Percentiles rank a stretch among this genome's conserved stretches.
Conservation (phyloP, 1,139 yeast species). For the Fermentozyma sake region DNA sequence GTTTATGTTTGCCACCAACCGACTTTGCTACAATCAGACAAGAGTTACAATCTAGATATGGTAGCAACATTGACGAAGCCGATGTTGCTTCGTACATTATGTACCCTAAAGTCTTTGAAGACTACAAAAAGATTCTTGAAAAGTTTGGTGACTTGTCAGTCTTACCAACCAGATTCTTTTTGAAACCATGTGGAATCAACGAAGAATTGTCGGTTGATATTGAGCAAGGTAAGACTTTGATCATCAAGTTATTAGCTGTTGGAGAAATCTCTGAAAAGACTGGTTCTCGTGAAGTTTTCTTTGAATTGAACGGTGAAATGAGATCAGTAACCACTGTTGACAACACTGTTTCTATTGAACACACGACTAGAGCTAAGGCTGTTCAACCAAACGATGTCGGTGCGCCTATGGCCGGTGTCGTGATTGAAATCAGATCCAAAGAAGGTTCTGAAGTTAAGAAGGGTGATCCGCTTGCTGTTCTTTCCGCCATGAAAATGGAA, state of each 20-base stretch:
- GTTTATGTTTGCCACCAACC: conserved; percentile 78
- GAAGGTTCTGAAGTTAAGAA: conserved; percentile 85
- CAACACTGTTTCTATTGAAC: conserved; percentile 78
- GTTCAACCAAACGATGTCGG: conserved; percentile 92
- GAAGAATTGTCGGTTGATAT: conserved; percentile 88
- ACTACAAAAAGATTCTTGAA: conserved; percentile 67
- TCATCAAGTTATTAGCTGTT: conserved; percentile 86
- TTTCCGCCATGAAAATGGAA: conserved; percentile 99
- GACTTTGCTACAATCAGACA: conserved; percentile 67
- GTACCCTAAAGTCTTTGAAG: conserved; percentile 97
- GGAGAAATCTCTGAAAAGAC: conserved; percentile 83
- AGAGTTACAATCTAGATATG: conserved; percentile 66
- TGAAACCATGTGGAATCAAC: conserved; percentile 80
- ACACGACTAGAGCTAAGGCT: conserved; percentile 87
- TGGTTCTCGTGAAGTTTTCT: conserved; percentile 94
- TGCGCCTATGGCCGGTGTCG: conserved; percentile 99
- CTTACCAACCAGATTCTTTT: conserved; percentile 85
- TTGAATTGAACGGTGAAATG: conserved; percentile 97
- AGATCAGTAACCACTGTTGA: conserved; percentile 92
- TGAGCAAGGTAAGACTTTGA: conserved; percentile 91
- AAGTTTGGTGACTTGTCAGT: conserved; percentile 90
- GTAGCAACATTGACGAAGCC: conserved; percentile 61
- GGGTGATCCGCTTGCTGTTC: conserved; percentile 93
- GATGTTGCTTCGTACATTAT: conserved; percentile 94
- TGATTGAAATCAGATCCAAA: conserved; percentile 88